Base-by-base conservation (phyloP, 305 asterid species). In the Fraxinus paxiana region DNA sequence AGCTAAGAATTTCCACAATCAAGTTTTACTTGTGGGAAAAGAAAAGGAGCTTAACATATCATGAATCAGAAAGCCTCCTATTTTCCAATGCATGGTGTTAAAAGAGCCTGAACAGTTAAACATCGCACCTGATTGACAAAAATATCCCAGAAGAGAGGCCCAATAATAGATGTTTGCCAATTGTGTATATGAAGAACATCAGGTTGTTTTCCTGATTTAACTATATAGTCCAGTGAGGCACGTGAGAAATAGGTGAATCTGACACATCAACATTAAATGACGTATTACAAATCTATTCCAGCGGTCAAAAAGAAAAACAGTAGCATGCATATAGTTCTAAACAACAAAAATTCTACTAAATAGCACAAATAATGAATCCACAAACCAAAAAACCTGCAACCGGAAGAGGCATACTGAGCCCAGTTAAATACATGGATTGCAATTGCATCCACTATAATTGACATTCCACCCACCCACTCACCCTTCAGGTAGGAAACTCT, bases 161-260 rank as follows among this genome's bases (percentile, higher is more conserved):
- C 98, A 77, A 93, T 90, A 75, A 93, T 85, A 78, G 98, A 90
- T 18, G 98, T 93, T 78, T 91, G 91, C 98, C 97, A 93, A 83
- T 93, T 93, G 89, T 92, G 98, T 82, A 93, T 80, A 77, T 93
- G 94, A 84, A 93, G 92, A 88, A 93, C 93, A 87, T 93, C 94
- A n/a, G 97, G 96, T 6, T 83, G 90, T 83, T 93, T 92, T 87
- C 98, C 94, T 54, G 90, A 88, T 86, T 92, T 93, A 82, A 91
- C 86, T 76, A 93, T 87, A 86, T 92, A 93, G 82, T 93, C 98
- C 92, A 93, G 83, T 43, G 98, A 90, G 82, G 97, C 96, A 79
- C 95, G 97, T 82, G 97, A 92, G 88, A 92, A 93, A 75, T 93
- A 93, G 75, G 96, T 41, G 88, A 93, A 93, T 86, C 98, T 93